phyloP scores from a whole-genome alignment of 495 filamentous ascomycete species.

The Xylaria telfairii region DNA sequence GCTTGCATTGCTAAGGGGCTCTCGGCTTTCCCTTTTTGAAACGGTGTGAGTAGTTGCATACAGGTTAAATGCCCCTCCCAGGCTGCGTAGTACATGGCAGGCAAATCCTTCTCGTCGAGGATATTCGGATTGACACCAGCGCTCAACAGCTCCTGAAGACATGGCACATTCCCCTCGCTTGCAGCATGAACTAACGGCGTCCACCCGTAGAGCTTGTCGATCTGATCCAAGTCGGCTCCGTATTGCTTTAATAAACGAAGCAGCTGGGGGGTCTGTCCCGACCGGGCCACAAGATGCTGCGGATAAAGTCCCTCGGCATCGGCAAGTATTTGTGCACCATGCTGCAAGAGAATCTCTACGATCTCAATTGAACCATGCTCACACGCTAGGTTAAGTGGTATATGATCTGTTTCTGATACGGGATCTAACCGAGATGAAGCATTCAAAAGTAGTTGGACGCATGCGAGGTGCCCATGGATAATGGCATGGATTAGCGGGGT shows the following conservation, averaged over 20 bases:
- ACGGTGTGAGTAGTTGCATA: slow-evolving; percentile 81
- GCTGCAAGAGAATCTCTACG: slow-evolving; percentile 80
- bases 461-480: slow-evolving; percentile 78
- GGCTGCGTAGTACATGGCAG: slow-evolving; percentile 96
- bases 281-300: slow-evolving; percentile 95
- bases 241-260: slow-evolving; percentile 81
- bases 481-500: slow-evolving; percentile 95
- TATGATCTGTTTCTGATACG: slow-evolving; percentile 82
- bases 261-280: slow-evolving; percentile 78
- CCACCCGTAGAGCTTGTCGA: slow-evolving; percentile 96
- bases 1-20: slow-evolving; percentile 41
- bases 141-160: slow-evolving; percentile 77
- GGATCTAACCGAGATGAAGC: slow-evolving; percentile 81
- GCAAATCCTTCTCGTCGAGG: slow-evolving; percentile 87
- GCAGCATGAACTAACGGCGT: slow-evolving; percentile 95
- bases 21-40: slow-evolving; percentile 43
- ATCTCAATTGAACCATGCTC: slow-evolving; percentile 86
- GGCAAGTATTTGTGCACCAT: slow-evolving; percentile 76
- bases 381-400: slow-evolving; percentile 92
- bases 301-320: slow-evolving; percentile 97
- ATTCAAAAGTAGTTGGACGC: slow-evolving; percentile 75
- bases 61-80: slow-evolving; percentile 98
- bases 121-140: slow-evolving; percentile 75
- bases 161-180: slow-evolving; percentile 92
- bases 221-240: slow-evolving; percentile 89